Evolutionary conservation across 192 early-diverging fungal species (phyloP).

Genomic region (Jimgerdemannia flammicorona): DNA sequence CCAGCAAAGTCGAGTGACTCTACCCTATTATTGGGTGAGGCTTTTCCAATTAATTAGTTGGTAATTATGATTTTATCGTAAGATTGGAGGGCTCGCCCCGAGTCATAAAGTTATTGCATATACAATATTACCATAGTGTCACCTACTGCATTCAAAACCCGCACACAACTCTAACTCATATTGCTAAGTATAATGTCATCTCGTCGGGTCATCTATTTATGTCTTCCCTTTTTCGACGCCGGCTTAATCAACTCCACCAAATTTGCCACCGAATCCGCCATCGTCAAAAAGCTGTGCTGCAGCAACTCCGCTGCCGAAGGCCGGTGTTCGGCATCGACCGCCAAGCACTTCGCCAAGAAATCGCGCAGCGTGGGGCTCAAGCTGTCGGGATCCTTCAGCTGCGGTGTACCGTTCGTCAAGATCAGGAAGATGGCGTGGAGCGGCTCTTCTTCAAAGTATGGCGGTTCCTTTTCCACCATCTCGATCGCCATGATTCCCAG

Average conservation of each 20-base stretch:
- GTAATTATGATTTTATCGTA: too few species aligned
- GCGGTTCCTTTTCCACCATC: slow-evolving; percentile 97
- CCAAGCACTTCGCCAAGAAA: slow-evolving; percentile 77
- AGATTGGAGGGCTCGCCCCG: too few species aligned
- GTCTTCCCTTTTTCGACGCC: too few species aligned
- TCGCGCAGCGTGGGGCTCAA: slow-evolving; percentile 74
- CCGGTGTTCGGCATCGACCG: slow-evolving; percentile 80
- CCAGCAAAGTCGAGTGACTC: too few species aligned
- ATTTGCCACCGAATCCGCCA: slow-evolving; percentile 76
- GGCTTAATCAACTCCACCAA: slow-evolving; percentile 80
- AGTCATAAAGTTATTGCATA: too few species aligned
- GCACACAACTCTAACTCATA: too few species aligned
- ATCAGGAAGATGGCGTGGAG: slow-evolving; percentile 89
- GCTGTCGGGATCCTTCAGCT: slow-evolving; percentile 82
- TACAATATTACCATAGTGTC: too few species aligned
- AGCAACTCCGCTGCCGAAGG: slow-evolving; percentile 78
- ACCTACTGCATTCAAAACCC: too few species aligned
- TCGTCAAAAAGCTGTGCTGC: slow-evolving; percentile 81
- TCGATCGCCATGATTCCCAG: slow-evolving; percentile 97
- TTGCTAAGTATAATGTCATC: too few species aligned
- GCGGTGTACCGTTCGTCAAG: slow-evolving; percentile 94
- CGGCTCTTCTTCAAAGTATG: slow-evolving; percentile 94
- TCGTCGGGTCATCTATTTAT: too few species aligned
- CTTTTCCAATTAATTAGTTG: too few species aligned
- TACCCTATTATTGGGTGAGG: too few species aligned